Evolutionary conservation across 495 filamentous ascomycete species (phyloP), one percentile per base, ranked within the genome.

Genomic region (Trichoderma gamsii): DNA sequence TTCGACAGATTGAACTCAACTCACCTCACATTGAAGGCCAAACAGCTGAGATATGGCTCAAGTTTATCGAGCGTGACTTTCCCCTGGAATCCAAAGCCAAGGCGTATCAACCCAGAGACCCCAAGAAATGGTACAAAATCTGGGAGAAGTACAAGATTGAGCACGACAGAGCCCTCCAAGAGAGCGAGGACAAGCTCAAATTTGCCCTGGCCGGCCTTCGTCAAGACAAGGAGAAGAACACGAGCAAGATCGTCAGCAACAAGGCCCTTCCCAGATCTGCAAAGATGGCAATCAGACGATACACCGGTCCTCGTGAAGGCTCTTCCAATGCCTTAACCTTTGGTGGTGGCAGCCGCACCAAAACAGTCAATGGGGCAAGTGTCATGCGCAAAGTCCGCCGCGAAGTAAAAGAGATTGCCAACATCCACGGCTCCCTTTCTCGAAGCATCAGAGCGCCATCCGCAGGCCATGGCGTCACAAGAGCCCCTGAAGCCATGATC

Each of bases 151-250:
- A 75, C 35, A 71, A 73, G 67, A 59, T 79, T 74, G 76, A 77
- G 68, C 71, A 81, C 78, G 78, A 83, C 79, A 72, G 79, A 76
- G 70, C 81, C 75, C 66, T 79, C 70, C 75, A 72, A 72, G 56
- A 66, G 23, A 66, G 65, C 65, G 65, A 66, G 43, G 29, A 32
- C 21, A 46, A 79, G 73, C 74, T 84, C 76, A 65, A 63, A 44
- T 69, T 67, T n/a, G 70, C 70, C 43, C 68, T 72, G 41, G 75
- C 75, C 27, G 66, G 35, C 35, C 68, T 76, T 35, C 64, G 72
- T 44, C 67, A 75, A 70, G 72, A 75, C 52, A 74, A 75, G 46
- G 71, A 70, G 29, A 67, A 68, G 18, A 76, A 75, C 61, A 71
- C 68, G 15, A 73, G 69, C 64, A 71, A 68, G n/a, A 69, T 74